phyloP scores from a whole-genome alignment of 2,329 filamentous ascomycete genomes.

The Ceratocystis variospora region DNA sequence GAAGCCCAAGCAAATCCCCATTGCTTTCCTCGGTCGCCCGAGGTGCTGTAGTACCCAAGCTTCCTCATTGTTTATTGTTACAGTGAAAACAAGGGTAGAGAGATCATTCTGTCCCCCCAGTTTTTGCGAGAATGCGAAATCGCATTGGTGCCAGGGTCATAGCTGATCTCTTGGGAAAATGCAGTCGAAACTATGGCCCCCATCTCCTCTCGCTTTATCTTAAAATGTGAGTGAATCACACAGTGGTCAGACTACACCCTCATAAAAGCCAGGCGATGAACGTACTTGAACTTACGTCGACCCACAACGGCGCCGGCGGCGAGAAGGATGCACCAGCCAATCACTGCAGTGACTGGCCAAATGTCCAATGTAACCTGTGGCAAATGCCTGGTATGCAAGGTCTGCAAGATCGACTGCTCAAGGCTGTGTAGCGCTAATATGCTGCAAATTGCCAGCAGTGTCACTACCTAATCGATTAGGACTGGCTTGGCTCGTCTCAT shows the following conservation, averaged over 20 bases:
- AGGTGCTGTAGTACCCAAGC: constrained; percentile 40
- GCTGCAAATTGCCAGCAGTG: constrained; percentile 42
- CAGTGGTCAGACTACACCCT: constrained; percentile 46
- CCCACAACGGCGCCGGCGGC: constrained; percentile 39
- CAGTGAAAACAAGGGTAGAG: not conserved
- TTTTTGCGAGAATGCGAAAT: constrained; percentile 19
- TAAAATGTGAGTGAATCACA: constrained; percentile 49
- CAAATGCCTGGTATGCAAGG: constrained; percentile 45
- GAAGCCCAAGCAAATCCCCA: no score
- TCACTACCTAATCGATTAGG: constrained; percentile 39
- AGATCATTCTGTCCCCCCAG: constrained; percentile 1
- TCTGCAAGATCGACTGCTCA: constrained; percentile 43
- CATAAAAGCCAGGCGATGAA: constrained; percentile 46
- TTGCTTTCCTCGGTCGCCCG: constrained; percentile 29
- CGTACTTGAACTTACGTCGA: constrained; percentile 37
- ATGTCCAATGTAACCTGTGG: constrained; percentile 42
- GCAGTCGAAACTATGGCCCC: not conserved
- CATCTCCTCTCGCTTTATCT: not conserved
- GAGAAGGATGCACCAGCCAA: constrained; percentile 36
- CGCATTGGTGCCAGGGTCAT: constrained; percentile 14
- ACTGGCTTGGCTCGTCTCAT: constrained; percentile 22
- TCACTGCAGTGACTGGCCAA: constrained; percentile 41
- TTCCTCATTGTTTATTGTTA: constrained; percentile 25
- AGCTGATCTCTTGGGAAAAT: not conserved
- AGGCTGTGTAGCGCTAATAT: constrained; percentile 44